A percentile compares a stretch with the other conserved stretches of the same genome.
Evolutionary conservation across 805 yeast species (phyloP).

Genomic region (Kuraishia molischiana): DNA sequence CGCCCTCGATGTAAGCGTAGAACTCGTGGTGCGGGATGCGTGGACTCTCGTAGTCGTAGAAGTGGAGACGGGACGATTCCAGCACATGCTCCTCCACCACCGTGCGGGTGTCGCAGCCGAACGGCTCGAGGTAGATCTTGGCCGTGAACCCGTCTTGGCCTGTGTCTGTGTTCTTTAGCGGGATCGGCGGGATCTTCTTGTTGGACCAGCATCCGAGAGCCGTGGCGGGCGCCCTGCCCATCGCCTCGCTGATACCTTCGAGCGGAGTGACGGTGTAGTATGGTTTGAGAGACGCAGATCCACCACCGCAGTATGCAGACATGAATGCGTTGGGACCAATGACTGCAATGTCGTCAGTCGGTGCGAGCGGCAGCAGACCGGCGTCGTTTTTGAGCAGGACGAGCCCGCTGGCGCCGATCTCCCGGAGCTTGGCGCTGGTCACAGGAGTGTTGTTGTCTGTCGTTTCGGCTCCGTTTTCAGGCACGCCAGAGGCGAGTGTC

Average conservation of each 20-base stretch:
- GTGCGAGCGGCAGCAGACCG: slow-evolving; percentile 36
- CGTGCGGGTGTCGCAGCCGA: slow-evolving; percentile 12
- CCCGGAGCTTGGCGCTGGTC: slow-evolving; percentile 30
- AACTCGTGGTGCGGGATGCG: slow-evolving; percentile 16
- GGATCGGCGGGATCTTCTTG: slow-evolving; percentile 19
- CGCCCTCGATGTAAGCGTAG: slow-evolving; percentile 29
- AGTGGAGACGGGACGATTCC: slow-evolving; percentile 8
- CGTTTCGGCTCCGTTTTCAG: slow-evolving; percentile 26
- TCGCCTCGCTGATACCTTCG: slow-evolving; percentile 27
- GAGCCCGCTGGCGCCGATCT: slow-evolving; percentile 37
- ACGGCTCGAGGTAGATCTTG: slow-evolving; percentile 18
- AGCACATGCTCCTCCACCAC: slow-evolving; percentile 17
- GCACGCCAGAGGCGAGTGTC: slow-evolving; percentile 29
- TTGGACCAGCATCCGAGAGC: slow-evolving; percentile 26
- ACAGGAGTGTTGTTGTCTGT: slow-evolving; percentile 34
- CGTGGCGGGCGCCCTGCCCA: slow-evolving; percentile 14
- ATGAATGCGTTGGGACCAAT: slow-evolving; percentile 52
- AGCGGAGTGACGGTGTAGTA: slow-evolving; percentile 38
- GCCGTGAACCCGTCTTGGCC: slow-evolving; percentile 18
- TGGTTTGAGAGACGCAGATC: slow-evolving; percentile 44
- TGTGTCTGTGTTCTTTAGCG: slow-evolving; percentile 13
- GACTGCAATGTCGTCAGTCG: slow-evolving; percentile 30
- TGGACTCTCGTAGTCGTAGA: slow-evolving; percentile 15
- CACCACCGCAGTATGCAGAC: slow-evolving; percentile 49
- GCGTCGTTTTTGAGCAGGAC: slow-evolving; percentile 45